Conservation (phyloP, 2,329 filamentous ascomycete species). For the Calonectria ilicicola region DNA sequence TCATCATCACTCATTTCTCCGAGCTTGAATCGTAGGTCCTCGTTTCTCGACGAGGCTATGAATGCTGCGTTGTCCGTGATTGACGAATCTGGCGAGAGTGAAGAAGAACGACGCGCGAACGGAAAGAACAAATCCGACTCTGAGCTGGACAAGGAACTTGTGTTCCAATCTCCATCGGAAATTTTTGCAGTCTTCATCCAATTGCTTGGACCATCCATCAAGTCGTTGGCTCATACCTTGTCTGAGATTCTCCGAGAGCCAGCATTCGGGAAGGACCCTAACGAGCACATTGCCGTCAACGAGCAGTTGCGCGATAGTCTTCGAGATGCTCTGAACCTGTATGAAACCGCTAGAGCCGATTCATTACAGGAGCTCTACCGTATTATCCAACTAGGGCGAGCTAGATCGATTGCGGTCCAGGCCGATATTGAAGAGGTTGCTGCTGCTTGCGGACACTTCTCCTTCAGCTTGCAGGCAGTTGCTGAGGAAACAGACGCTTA, state of each 20-base stretch:
- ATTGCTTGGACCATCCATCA: constrained; percentile 92
- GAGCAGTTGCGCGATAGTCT: constrained; percentile 85
- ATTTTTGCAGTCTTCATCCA: constrained; percentile 94
- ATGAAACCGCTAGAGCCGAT: constrained; percentile 78
- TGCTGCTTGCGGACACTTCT: constrained; percentile 97
- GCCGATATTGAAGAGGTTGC: constrained; percentile 98
- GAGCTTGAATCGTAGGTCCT: constrained; percentile 41
- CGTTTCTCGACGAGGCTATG: constrained; percentile 52
- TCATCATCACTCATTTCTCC: constrained; percentile 39
- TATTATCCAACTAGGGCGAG: constrained; percentile 77
- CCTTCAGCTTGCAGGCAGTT: constrained; percentile 90
- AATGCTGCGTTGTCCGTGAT: constrained; percentile 69
- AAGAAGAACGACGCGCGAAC: constrained; percentile 54
- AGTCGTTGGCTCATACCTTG: constrained; percentile 91
- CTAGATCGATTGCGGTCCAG: constrained; percentile 79
- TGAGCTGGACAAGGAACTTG: constrained; percentile 44
- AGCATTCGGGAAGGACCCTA: constrained; percentile 78
- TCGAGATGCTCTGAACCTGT: constrained; percentile 82
- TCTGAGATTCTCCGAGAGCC: constrained; percentile 90
- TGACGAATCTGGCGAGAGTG: constrained; percentile 72
- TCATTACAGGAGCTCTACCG: constrained; percentile 85
- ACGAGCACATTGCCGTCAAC: constrained; percentile 79
- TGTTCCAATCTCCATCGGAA: constrained; percentile 75
- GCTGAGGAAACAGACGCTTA: constrained; percentile 90
- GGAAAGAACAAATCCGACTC: constrained; percentile 45